phyloP scores from a whole-genome alignment of 257 asterid genomes.

The Nicotiana undulata region DNA sequence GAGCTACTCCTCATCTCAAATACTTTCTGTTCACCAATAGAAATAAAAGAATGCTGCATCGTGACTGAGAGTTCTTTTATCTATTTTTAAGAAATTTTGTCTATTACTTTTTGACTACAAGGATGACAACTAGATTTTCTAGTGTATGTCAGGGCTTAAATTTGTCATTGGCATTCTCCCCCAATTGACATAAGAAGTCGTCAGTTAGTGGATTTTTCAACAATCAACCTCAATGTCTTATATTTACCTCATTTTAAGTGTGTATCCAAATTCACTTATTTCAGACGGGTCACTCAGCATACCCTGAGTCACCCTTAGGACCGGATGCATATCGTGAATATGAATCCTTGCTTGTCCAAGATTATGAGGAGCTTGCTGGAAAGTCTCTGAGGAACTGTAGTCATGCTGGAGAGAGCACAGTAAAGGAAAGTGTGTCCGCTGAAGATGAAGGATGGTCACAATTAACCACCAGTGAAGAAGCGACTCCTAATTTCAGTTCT shows the following conservation, averaged over 20 bases:
- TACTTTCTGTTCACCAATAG: background rate
- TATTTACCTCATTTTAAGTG: constrained; percentile 3
- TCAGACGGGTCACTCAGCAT: constrained; percentile 85
- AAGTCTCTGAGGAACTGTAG: constrained; percentile 28
- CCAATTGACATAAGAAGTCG: background rate
- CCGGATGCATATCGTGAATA: constrained; percentile 93
- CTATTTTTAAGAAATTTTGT: background rate
- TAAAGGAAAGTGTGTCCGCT: constrained; percentile 26
- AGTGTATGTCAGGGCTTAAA: background rate
- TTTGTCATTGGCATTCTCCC: background rate
- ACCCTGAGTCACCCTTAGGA: constrained; percentile 96
- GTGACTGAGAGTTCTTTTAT: background rate
- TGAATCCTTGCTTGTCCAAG: constrained; percentile 79
- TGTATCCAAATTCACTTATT: constrained; percentile 13
- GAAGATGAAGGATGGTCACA: constrained; percentile 80
- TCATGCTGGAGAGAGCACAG: constrained; percentile 22
- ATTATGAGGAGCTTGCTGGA: constrained; percentile 77
- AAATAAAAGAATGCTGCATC: background rate
- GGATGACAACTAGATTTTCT: background rate
- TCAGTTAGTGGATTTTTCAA: background rate
- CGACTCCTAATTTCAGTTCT: constrained; percentile 29
- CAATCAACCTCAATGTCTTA: background rate
- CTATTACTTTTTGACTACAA: background rate
- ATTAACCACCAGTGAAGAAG: constrained; percentile 45
- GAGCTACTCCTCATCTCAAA: background rate